Evolutionary conservation across 192 early-diverging fungal genomes (phyloP).

Genomic region (Funneliformis geosporum): DNA sequence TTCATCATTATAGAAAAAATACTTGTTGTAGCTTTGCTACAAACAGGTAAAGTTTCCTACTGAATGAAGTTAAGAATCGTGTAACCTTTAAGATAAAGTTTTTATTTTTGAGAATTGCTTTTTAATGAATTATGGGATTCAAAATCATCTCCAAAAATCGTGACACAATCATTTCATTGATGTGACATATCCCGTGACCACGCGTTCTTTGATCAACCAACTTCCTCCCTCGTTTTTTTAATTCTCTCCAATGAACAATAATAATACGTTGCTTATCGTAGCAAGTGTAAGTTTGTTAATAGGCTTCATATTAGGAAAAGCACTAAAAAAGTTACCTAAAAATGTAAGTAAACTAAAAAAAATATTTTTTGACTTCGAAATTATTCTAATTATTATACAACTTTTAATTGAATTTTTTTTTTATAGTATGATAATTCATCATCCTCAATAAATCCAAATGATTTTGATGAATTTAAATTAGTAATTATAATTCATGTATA

Average conservation of each 20-base stretch:
- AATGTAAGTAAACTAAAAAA: background rate
- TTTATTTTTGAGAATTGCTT: background rate
- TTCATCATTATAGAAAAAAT: conserved; percentile 28
- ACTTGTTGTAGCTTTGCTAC: conserved; percentile 10
- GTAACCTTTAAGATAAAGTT: background rate
- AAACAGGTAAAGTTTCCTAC: conserved; percentile 30
- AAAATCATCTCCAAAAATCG: background rate
- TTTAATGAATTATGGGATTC: background rate
- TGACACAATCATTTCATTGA: too few species aligned
- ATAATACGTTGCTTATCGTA: background rate
- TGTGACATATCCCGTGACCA: too few species aligned
- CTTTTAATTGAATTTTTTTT: background rate
- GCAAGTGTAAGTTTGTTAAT: background rate
- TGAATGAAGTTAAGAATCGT: conserved; percentile 18
- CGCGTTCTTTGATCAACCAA: too few species aligned
- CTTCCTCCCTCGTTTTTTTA: too few species aligned
- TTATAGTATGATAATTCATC: background rate
- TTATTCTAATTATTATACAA: too few species aligned
- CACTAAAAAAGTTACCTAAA: background rate
- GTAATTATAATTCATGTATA: background rate
- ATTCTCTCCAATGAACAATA: too few species aligned
- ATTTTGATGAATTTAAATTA: conserved; percentile 20
- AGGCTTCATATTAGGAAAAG: background rate
- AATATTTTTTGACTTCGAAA: background rate
- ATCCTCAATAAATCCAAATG: background rate